phyloP scores from a whole-genome alignment of 306 rosid species.

The Arachis stenosperma region DNA sequence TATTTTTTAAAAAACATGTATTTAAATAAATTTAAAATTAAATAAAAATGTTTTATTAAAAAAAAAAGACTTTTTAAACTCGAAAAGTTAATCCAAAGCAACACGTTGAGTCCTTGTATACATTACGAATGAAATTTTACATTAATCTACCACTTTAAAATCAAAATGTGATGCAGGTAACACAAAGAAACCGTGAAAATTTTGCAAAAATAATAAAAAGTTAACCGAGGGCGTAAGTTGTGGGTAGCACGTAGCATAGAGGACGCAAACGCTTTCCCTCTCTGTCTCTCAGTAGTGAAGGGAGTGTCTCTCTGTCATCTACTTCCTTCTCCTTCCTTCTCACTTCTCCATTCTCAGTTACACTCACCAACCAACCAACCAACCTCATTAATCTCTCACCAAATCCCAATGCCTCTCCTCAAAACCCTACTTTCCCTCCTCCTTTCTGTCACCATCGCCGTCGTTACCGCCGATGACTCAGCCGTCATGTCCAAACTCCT shows the following conservation, averaged over 20 bases:
- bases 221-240: too few species aligned
- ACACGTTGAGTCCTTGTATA: too few species aligned
- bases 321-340: not conserved
- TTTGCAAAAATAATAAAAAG: not conserved
- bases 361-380: not conserved
- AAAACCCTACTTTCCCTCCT: constrained; percentile 44
- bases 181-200: not conserved
- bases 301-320: not conserved
- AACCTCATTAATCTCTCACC: constrained; percentile 33
- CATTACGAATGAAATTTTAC: too few species aligned
- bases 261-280: not conserved
- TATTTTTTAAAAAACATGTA: too few species aligned
- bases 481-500: constrained; percentile 53
- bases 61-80: too few species aligned
- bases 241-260: too few species aligned
- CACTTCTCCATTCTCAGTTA: not conserved
- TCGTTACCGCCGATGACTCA: constrained; percentile 60
- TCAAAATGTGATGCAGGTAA: too few species aligned
- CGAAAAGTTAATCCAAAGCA: too few species aligned
- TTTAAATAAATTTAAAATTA: too few species aligned
- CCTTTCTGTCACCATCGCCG: not conserved
- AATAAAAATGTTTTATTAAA: too few species aligned
- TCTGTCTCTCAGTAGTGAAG: not conserved
- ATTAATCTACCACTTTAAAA: too few species aligned
- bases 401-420: constrained; percentile 45